These are phyloP conservation scores for Auxenochlorella pyrenoidosa DNA, from an alignment of 139 green algal genomes.

Conservation along the genomic window DNA sequence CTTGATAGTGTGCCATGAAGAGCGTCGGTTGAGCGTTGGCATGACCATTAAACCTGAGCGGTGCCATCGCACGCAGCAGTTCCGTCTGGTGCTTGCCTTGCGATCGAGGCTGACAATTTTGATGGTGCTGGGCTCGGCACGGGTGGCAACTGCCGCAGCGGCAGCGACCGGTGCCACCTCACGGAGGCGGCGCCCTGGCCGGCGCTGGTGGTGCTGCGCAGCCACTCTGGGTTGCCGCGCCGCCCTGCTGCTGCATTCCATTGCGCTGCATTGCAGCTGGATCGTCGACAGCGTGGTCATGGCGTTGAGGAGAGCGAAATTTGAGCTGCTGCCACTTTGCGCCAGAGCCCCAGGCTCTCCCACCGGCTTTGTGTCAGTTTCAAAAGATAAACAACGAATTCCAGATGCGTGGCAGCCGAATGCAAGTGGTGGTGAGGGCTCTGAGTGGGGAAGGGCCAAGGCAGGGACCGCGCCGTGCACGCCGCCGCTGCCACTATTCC, in stretches of 20 bases:
- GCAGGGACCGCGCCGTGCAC: not conserved
- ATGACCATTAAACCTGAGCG: no score
- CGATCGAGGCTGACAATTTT: not conserved
- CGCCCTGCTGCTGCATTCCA: not conserved
- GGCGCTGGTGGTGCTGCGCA: not conserved
- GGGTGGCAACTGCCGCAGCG: not conserved
- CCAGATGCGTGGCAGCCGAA: no score
- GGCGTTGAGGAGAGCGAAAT: not conserved
- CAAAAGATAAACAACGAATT: no score
- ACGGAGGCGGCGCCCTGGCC: not conserved
- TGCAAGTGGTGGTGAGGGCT: not conserved
- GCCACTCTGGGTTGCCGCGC: not conserved
- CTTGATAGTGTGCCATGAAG: not conserved
- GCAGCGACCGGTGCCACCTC: not conserved
- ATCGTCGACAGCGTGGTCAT: not conserved
- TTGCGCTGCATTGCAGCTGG: not conserved
- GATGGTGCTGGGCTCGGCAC: not conserved
- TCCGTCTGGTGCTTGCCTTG: not conserved
- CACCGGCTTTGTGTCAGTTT: not conserved
- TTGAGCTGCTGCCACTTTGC: not conserved
- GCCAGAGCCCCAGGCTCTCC: not conserved
- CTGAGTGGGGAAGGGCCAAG: not conserved
- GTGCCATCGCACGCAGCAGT: no score
- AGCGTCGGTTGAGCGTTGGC: no score
- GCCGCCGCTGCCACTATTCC: not conserved